A percentile compares a stretch with the other conserved stretches of the same genome.
Evolutionary conservation across 2,329 filamentous ascomycete species (phyloP).

Genomic region (Aspergillus tanneri): DNA sequence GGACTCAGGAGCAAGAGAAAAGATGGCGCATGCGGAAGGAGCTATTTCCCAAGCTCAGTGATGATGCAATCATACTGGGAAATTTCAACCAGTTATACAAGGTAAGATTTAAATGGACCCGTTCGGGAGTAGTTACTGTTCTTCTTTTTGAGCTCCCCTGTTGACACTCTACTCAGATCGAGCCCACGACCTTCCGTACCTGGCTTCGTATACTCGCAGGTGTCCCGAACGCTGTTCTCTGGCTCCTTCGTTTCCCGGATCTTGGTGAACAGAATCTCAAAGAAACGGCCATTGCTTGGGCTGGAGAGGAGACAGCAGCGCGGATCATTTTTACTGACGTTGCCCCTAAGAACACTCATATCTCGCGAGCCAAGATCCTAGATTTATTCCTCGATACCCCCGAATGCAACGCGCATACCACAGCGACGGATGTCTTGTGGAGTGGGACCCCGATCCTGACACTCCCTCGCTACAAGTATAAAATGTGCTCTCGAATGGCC

Average conservation of each 20-base stretch:
- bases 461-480: slow-evolving; percentile 86
- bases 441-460: slow-evolving; percentile 91
- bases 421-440: slow-evolving; percentile 94
- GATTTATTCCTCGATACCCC: slow-evolving; percentile 96
- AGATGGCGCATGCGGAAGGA: slow-evolving; percentile 93
- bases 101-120: slow-evolving; percentile 53
- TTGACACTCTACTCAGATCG: slow-evolving; percentile 66
- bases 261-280: slow-evolving; percentile 83
- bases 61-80: slow-evolving; percentile 85
- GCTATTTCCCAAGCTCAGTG: slow-evolving; percentile 76
- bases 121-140: neutral
- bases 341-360: slow-evolving; percentile 90
- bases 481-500: slow-evolving; percentile 99
- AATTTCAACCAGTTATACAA: slow-evolving; percentile 99
- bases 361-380: slow-evolving; percentile 84
- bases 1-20: slow-evolving; percentile 77
- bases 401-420: slow-evolving; percentile 97
- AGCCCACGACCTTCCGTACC: slow-evolving; percentile 91
- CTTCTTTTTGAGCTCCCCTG: too few species aligned
- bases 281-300: slow-evolving; percentile 78
- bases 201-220: slow-evolving; percentile 88
- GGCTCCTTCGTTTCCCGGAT: slow-evolving; percentile 96
- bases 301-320: slow-evolving; percentile 76
- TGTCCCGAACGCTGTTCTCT: slow-evolving; percentile 84
- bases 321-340: slow-evolving; percentile 96